Evolutionary conservation across 2,329 filamentous ascomycete genomes (phyloP).

Genomic region (Clonostachys solani): DNA sequence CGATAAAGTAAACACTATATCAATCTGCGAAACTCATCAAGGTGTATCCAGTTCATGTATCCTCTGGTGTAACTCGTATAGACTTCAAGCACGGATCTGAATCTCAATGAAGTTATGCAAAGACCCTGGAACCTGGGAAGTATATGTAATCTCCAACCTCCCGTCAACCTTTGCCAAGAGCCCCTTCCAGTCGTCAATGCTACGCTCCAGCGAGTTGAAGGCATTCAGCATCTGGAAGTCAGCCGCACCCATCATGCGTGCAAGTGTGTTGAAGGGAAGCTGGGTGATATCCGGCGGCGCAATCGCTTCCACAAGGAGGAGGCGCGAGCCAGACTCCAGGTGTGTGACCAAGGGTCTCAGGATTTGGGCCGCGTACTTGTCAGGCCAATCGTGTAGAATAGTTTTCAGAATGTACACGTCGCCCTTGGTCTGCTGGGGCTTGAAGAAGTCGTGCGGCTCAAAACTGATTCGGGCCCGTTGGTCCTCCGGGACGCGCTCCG

Average conservation of each 20-base stretch:
- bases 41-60: too few relatives aligned
- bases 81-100: too few relatives aligned
- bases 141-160: too few relatives aligned
- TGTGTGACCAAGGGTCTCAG: conserved; percentile 21
- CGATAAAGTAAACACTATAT: too few relatives aligned
- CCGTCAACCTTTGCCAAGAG: too few relatives aligned
- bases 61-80: too few relatives aligned
- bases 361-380: conserved; percentile 32
- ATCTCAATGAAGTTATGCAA: too few relatives aligned
- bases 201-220: too few relatives aligned
- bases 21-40: too few relatives aligned
- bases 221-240: too few relatives aligned
- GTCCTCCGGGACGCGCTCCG: conserved; percentile 20
- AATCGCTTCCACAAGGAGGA: not conserved
- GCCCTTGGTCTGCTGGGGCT: conserved; percentile 25
- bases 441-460: conserved; percentile 27
- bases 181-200: too few relatives aligned
- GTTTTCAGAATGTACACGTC: conserved; percentile 47
- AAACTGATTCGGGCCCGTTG: conserved; percentile 24
- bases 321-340: not conserved
- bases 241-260: not conserved
- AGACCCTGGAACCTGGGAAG: too few relatives aligned
- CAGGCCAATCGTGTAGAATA: conserved; percentile 51
- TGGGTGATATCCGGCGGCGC: not conserved
- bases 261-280: not conserved